Evolutionary conservation across 2,329 filamentous ascomycete species (phyloP), one percentile per base, ranked within the genome.

Genomic region (Fusarium foetens): DNA sequence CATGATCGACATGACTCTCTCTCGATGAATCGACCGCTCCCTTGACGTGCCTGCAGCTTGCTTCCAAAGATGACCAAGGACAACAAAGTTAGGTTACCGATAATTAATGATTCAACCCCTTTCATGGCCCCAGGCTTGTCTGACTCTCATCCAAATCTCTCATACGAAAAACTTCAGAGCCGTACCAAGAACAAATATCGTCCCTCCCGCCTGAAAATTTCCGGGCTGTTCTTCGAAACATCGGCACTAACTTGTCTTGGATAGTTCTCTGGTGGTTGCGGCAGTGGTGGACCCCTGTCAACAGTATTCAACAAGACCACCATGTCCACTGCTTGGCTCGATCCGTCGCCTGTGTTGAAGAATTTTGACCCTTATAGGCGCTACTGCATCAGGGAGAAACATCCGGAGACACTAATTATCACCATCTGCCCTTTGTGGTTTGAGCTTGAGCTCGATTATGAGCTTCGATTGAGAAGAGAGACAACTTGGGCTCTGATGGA

Each of bases 321-420:
- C 55, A 65, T 66, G 51, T 39, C 51, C 25, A 58, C 65, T 16
- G 23, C 74, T 75, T 74, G 54, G 23, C 75, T 60, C 35, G 53
- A 76, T 76, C 69, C 71, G 71, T 76, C 67, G 46, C 29, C 49
- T 35, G 43, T 57, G 36, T 29, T 61, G 45, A 59, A 57, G 39
- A 66, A 60, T 25, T 58, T 49, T 45, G 58, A 61, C 43, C 42
- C 58, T 69, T 35, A 36, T 33, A 25, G 42, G 21, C 61, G 55
- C 69, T 72, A 65, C 68, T 54, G 41, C 43, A 62, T 41, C 41
- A 68, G 39, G 45, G 35, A 48, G 31, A 65, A 71, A 61, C 31
- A 45, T 11, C 52, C 42, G 33, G 52, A 9, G 23, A 53, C 49
- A 33, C 58, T 58, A 45, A 41, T 35, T 31, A 23, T 43, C 21